phyloP scores from a whole-genome alignment of 495 filamentous ascomycete genomes.

The Mytilinidion resinicola region DNA sequence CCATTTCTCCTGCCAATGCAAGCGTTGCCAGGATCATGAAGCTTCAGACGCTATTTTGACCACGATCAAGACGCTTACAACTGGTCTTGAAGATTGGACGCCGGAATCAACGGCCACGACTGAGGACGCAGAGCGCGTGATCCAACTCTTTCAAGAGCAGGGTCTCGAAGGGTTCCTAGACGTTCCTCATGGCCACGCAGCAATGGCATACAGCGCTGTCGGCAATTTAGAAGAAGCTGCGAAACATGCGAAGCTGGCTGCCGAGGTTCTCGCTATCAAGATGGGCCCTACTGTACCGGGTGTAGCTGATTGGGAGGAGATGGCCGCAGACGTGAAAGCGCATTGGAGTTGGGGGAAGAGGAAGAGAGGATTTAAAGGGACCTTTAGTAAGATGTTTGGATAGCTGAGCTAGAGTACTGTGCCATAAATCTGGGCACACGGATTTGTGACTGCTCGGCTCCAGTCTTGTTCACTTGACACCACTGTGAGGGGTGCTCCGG shows the following conservation, averaged over 20 bases:
- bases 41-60: slow-evolving; percentile 8
- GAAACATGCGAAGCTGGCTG: slow-evolving; percentile 24
- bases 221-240: slow-evolving; percentile 22
- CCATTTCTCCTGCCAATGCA: slow-evolving; percentile 23
- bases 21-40: slow-evolving; percentile 6
- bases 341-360: slow-evolving; percentile 22
- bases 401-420: too few species aligned
- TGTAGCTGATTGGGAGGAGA: slow-evolving; percentile 17
- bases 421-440: not conserved
- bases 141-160: slow-evolving; percentile 29
- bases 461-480: too few species aligned
- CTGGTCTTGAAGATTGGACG: slow-evolving; percentile 18
- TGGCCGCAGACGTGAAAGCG: slow-evolving; percentile 9
- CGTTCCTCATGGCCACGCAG: slow-evolving; percentile 27
- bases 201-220: slow-evolving; percentile 26
- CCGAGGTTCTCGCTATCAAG: slow-evolving; percentile 29
- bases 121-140: slow-evolving; percentile 25
- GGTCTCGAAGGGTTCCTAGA: slow-evolving; percentile 29
- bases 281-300: slow-evolving; percentile 28
- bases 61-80: slow-evolving; percentile 8
- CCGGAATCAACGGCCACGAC: not conserved
- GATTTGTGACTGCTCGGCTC: too few species aligned
- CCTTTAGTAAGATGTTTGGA: not conserved
- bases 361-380: not conserved
- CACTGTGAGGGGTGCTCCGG: too few species aligned